Evolutionary conservation across 2,329 filamentous ascomycete genomes (phyloP), one percentile per base, ranked within the genome.

Genomic region (Diaporthe citriasiana): DNA sequence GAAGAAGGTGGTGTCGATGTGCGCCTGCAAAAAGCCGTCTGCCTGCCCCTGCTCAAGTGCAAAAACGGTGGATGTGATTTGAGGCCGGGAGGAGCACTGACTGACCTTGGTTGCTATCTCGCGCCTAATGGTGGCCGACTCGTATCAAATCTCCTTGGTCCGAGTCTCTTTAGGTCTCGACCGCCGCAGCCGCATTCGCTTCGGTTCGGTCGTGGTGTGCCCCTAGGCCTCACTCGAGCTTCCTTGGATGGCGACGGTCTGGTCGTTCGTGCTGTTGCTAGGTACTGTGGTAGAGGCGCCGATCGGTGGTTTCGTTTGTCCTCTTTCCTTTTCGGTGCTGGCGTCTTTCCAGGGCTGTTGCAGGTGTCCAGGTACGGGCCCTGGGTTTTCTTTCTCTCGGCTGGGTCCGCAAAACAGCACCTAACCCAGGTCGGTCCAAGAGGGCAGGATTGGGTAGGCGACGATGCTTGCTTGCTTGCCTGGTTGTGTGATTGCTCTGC

Each of bases 261-360:
- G 68, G n/a, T 38, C 22, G 68, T 22, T 59, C n/a, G 42, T 51
- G 55, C 17, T 59, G 51, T 33, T 35, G 40, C 56, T 59, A 47
- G 68, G 45, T 22, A n/a, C 45, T 50, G 45, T 50, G 22, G 55
- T 56, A 59, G 51, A 60, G 69, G 70, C 55, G 70, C 56, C 56
- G 56, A 45, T 50, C 63, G 47, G 45, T 38, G 30, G 47, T 53
- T 60, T 71, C 51, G 69, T 63, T 74, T 70, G 60, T 51, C 63
- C 68, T 72, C 73, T 74, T 74, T 72, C 73, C 70, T 55, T 2
- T 74, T 74, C 50, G 70, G 73, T 70, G 70, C 55, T 74, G 73
- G 73, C 53, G 72, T 63, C 40, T 33, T 63, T 53, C 38, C 45
- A 10, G 57, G 56, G 59, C 33, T 51, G 53, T 57, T 59, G 53